Base-by-base conservation (phyloP, 2,329 filamentous ascomycete genomes). In the Sporothrix protearum region DNA sequence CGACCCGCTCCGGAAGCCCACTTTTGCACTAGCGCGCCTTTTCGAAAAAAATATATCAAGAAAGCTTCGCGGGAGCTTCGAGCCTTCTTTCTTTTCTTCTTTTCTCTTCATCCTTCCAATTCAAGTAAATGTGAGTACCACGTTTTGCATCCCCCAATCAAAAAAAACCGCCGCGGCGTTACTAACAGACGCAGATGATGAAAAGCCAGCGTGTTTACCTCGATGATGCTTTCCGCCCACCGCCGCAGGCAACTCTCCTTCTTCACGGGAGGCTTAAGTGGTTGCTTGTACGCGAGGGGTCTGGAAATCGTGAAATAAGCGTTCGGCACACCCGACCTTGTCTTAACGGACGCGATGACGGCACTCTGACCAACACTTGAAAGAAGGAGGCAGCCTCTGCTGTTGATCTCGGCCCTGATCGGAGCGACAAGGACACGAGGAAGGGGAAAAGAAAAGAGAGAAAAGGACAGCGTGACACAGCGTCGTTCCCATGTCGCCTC, bases 271-370 rank as follows among this genome's bases (percentile, higher is more conserved):
- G 92, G 94, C 94, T 92, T 81, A 93, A 97, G 96, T 87, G 95
- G 93, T 91, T 86, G 87, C 83, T 84, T 87, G 89, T 82, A 83
- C 85, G 83, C 61, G 69, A 70, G 33, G 84, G 85, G 82, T 82
- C 85, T 83, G 83, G 88, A 88, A 83, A 91, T 88, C 85, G 88
- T 99, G 96, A 98, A 90, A 94, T 94, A 87, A 91, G 96, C 94
- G 96, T 97, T 92, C 94, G 95, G 93, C 96, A 97, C 95, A 97
- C 87, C 83, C 81, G 87, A 90, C 91, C 95, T 97, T 98, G 94
- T 97, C 96, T 93, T 88, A 84, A 87, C 94, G 95, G 90, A 97
- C 95, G 96, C 94, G 89, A 93, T 91, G 92, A 90, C 92, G 93
- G 91, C 96, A 92, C 93, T 97, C 95, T 98, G 95, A 98, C 82